These are phyloP conservation scores for Lachnellula subtilissima DNA, from an alignment of 2,329 filamentous ascomycete species.

Conservation along the genomic window DNA sequence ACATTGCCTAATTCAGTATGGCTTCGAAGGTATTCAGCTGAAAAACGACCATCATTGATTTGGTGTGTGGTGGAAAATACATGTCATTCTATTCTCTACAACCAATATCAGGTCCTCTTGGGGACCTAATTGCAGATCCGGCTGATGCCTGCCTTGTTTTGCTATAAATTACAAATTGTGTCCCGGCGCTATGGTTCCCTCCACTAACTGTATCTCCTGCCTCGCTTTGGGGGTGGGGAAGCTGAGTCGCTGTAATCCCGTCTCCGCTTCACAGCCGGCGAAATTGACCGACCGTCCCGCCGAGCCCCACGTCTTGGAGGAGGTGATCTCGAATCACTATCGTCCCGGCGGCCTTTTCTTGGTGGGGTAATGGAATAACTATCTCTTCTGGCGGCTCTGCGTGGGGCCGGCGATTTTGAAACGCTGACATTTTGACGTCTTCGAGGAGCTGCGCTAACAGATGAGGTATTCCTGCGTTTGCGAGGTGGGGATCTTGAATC, in stretches of 20 bases:
- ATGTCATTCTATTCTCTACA: constrained; percentile 1
- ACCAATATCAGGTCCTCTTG: background rate
- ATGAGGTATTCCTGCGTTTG: constrained; percentile 23
- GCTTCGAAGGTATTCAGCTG: background rate
- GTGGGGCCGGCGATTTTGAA: constrained; percentile 20
- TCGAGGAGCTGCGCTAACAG: constrained; percentile 22
- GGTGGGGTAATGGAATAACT: constrained; percentile 16
- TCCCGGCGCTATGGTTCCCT: background rate
- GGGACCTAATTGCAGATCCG: background rate
- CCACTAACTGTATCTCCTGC: constrained; percentile 23
- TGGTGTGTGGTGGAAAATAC: background rate
- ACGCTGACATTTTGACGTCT: constrained; percentile 14
- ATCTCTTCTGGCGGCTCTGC: constrained; percentile 8
- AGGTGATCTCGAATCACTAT: constrained; percentile 21
- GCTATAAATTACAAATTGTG: constrained; percentile 7
- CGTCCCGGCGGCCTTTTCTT: constrained; percentile 12
- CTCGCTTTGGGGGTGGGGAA: constrained; percentile 29
- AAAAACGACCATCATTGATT: background rate
- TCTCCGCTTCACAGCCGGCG: constrained; percentile 26
- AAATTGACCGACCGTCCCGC: constrained; percentile 21
- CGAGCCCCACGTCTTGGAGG: constrained; percentile 9
- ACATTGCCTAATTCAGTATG: background rate
- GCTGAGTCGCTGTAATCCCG: constrained; percentile 25
- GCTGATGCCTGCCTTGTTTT: background rate
- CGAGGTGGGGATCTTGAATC: constrained; percentile 19